Evolutionary conservation across 805 yeast genomes (phyloP), one percentile per base, ranked within the genome.

Genomic region (Ogataea henricii): DNA sequence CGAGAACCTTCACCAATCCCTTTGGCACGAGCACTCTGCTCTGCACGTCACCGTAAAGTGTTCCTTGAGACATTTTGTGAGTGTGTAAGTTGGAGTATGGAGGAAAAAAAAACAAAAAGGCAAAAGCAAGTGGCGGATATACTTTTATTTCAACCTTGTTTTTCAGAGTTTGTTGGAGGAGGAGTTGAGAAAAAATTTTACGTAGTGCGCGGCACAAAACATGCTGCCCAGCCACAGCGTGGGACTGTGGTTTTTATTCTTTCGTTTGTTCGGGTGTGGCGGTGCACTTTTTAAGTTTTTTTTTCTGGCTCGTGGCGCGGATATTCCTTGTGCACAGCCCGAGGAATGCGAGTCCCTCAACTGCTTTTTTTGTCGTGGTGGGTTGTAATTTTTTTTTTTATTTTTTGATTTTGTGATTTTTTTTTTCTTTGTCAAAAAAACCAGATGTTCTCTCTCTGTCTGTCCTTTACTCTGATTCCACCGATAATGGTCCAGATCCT

Each of bases 1-100:
- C 74, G 68, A 76, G 76, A 67, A 71, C 69, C 64, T 81, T 79
- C 71, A 84, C 73, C 56, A 87, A 66, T 48, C 69, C 68, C 46
- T 53, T 61, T 40, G 67, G 65, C 37, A 65, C 58, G 33, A 66
- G 41, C 37, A 59, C 54, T 57, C 71, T 62, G 53, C 69, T 64
- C 49, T 62, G 60, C 32, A 47, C 56, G 43, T 50, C 58, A 48
- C 65, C 69, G 58, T 53, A 66, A 50, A 67, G 57, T 52, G 68
- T 65, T 53, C 71, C 71, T 54, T 53, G 57, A 45, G 71, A 65
- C 71, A 67, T 67, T 30, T 39, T 62, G 34, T 34, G 40, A 38
- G 32, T 32, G 37, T 46, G 27, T 33, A 18, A 5, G 45, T 22
- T 39, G 17, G 27, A 32, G 30, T 35, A 12, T 12, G 45, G 25